These are phyloP conservation scores for Santalum album DNA, from an alignment of 164 flowering plant genomes.

Conservation along the genomic window DNA sequence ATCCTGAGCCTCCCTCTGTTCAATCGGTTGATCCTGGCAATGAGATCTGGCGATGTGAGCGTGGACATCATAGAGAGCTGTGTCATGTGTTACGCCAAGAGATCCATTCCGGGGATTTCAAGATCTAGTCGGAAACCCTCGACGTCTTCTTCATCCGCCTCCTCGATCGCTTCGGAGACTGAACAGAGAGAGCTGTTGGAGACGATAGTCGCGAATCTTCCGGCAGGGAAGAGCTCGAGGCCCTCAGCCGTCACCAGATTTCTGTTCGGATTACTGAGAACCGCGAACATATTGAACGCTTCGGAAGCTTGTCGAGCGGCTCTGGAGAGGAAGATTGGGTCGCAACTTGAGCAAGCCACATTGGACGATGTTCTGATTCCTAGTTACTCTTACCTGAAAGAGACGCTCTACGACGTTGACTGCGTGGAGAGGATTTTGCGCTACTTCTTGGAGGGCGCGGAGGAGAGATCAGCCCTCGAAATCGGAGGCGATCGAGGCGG, in stretches of 20 bases:
- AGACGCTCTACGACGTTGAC: conserved; percentile 75
- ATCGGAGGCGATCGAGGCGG: conserved; percentile 15
- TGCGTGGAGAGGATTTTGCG: conserved; percentile 63
- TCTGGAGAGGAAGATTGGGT: conserved; percentile 65
- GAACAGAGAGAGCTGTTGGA: conserved; percentile 69
- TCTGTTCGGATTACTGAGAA: conserved; percentile 60
- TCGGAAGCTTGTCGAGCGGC: conserved; percentile 33
- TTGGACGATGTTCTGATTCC: conserved; percentile 77
- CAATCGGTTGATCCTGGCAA: conserved; percentile 42
- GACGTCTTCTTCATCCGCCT: conserved; percentile 14
- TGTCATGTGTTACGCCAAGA: conserved; percentile 54
- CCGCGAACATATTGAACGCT: conserved; percentile 61
- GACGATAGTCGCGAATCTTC: conserved; percentile 47
- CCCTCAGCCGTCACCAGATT: conserved; percentile 35
- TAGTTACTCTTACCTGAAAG: conserved; percentile 73
- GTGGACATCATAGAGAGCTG: conserved; percentile 55
- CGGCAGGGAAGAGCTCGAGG: conserved; percentile 28
- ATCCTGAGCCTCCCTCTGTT: conserved; percentile 37
- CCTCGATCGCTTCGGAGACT: conserved; percentile 31
- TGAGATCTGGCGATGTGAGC: conserved; percentile 42
- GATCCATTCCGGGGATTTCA: conserved; percentile 55
- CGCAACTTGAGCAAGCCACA: conserved; percentile 62
- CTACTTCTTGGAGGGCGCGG: conserved; percentile 35
- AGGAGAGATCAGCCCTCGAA: conserved; percentile 15
- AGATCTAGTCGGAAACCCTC: conserved; percentile 42